Evolutionary conservation across 2,329 filamentous ascomycete genomes (phyloP), one percentile per base, ranked within the genome.

Genomic region (Nothopassalora personata): DNA sequence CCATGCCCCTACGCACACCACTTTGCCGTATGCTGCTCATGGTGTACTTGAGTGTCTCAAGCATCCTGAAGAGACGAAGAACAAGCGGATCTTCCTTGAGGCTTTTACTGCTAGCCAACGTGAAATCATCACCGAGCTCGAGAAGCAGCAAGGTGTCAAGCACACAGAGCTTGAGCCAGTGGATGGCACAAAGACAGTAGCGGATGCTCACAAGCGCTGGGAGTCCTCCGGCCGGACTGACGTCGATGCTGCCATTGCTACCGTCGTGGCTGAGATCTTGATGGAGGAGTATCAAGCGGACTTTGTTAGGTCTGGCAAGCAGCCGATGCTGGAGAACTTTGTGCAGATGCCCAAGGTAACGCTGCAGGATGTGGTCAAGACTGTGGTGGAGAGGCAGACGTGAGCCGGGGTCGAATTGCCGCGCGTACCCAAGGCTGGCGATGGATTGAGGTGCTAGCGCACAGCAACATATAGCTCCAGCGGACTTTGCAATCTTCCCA

Each of bases 41-140:
- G 71, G 66, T 15, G 66, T 72, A 7, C 53, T 67, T 10, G 64
- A 67, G 3, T 63, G 70, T 23, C 60, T 75, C 36, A 58, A 67
- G 39, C 59, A 71, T 45, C 63, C 63, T 8, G 66, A 63, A 11
- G 57, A 72, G 56, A 74, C 71, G 1, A 65, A 56, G 31, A 73
- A 75, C 56, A 66, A 69, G 36, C 58, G 67, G 23, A 61, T 76
- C 15, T 86, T 83, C 60, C 83, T 90, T 1, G 86, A 88, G 66
- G 88, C 86, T 0, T 90, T 89, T 64, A 83, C 85, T 0, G 80
- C 81, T 7, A 87, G 83, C 0, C 82, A 85, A 0, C 78, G 81
- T 5, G 73, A 83, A 23, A 84, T 89, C 19, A 70, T 88, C 27
- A 77, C 78, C 19, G 86, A 87, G 68, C 87, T 85, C 65, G 84